These are phyloP conservation scores for Epichloe typhina DNA, from an alignment of 2,329 filamentous ascomycete genomes.

Conservation along the genomic window DNA sequence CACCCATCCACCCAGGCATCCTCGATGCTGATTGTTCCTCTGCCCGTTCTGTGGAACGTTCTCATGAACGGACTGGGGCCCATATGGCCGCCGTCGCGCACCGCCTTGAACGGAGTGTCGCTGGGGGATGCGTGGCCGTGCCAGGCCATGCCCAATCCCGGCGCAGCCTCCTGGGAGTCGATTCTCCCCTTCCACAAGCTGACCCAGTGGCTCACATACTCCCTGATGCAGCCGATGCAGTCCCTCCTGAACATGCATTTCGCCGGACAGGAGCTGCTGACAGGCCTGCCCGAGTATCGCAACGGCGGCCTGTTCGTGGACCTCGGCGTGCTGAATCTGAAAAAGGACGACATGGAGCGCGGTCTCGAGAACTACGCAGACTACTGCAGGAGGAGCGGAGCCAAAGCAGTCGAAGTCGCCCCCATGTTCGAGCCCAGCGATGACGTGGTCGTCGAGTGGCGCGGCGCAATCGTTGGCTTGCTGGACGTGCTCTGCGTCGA, in stretches of 20 bases:
- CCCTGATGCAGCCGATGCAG: conserved; percentile 82
- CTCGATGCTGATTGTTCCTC: conserved; percentile 72
- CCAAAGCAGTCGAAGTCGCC: conserved; percentile 42
- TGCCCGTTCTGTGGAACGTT: conserved; percentile 82
- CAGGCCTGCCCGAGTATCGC: conserved; percentile 80
- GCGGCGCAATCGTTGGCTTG: conserved; percentile 48
- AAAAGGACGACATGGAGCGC: conserved; percentile 53
- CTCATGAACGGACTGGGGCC: conserved; percentile 75
- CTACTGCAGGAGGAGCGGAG: conserved; percentile 59
- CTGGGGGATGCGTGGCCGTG: conserved; percentile 94
- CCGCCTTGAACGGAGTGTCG: conserved; percentile 71
- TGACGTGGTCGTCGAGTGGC: conserved; percentile 52
- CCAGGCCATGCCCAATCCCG: conserved; percentile 56
- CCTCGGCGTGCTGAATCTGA: conserved; percentile 67
- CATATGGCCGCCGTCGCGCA: conserved; percentile 83
- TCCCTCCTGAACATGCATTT: conserved; percentile 70
- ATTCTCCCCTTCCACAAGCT: conserved; percentile 90
- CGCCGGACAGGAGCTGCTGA: conserved; percentile 67
- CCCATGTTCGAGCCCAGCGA: conserved; percentile 46
- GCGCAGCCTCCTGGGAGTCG: conserved; percentile 50
- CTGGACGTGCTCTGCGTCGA: conserved; percentile 40
- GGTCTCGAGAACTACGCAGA: conserved; percentile 51
- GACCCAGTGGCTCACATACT: conserved; percentile 90
- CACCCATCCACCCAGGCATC: conserved; percentile 83
- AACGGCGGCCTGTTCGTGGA: conserved; percentile 85